phyloP scores from a whole-genome alignment of 306 rosid species.

The Quercus dentata region DNA sequence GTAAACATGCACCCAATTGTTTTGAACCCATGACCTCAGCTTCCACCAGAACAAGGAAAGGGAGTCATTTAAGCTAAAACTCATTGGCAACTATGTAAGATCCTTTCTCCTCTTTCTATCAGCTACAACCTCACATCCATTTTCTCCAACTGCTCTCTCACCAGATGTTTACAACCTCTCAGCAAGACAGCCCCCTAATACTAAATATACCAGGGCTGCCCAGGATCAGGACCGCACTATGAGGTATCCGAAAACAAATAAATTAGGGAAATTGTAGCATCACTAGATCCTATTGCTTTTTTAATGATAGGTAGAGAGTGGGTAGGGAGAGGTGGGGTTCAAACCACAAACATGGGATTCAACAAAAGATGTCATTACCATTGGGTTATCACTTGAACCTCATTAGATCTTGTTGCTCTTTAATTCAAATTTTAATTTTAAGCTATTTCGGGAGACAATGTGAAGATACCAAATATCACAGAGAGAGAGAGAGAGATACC shows the following conservation, averaged over 20 bases:
- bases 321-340: too few species aligned
- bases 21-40: too few species aligned
- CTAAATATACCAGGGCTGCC: background rate
- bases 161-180: background rate
- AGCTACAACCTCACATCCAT: background rate
- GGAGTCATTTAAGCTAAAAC: too few species aligned
- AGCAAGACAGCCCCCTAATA: background rate
- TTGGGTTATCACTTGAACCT: too few species aligned
- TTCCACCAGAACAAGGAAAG: too few species aligned
- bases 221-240: background rate
- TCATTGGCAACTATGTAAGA: background rate
- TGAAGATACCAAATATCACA: background rate
- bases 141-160: background rate
- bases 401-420: too few species aligned
- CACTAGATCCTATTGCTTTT: background rate
- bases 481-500: constrained; percentile 45
- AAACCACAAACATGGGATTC: too few species aligned
- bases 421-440: background rate
- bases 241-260: background rate
- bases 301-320: too few species aligned
- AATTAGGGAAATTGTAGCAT: background rate
- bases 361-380: too few species aligned
- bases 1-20: too few species aligned
- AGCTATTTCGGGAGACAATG: background rate
- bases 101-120: background rate